These are phyloP conservation scores for Boletus huronensis DNA, from an alignment of 768 basidiomycete genomes.

Conservation along the genomic window DNA sequence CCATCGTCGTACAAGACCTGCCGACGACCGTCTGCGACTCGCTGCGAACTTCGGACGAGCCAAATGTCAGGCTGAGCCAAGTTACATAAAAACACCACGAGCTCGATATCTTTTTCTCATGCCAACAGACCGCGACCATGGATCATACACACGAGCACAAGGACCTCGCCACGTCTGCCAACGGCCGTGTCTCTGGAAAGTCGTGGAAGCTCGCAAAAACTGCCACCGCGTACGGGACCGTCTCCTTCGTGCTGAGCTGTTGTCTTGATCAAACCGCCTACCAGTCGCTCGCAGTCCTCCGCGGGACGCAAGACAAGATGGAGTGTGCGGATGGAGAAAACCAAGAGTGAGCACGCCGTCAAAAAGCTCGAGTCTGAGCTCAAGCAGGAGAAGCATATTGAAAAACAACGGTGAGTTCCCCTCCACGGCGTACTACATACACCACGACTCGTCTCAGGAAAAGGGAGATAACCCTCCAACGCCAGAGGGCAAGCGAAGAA, in stretches of 20 bases:
- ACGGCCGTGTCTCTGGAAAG: conserved; percentile 69
- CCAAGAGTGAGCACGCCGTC: conserved; percentile 60
- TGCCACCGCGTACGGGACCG: conserved; percentile 45
- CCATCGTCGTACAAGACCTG: conserved; percentile 32
- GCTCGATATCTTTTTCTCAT: conserved; percentile 18
- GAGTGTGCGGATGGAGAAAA: conserved; percentile 67
- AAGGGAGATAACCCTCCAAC: conserved; percentile 63
- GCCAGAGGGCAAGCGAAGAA: conserved; percentile 73
- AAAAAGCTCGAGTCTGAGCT: conserved; percentile 73
- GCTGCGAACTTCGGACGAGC: too few species aligned
- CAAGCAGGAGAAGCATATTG: conserved; percentile 72
- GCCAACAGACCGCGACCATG: not conserved
- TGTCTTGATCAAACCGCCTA: not conserved
- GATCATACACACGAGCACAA: conserved; percentile 12
- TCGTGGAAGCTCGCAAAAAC: conserved; percentile 56
- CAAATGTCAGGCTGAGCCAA: too few species aligned
- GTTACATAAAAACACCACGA: conserved; percentile 26
- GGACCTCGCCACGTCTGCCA: conserved; percentile 52
- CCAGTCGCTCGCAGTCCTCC: conserved; percentile 67
- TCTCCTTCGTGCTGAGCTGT: not conserved
- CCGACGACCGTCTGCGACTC: conserved; percentile 7
- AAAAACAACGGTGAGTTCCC: conserved; percentile 50
- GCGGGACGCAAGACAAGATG: conserved; percentile 66
- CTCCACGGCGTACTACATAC: not conserved
- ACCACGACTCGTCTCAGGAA: conserved; percentile 40